A percentile compares a stretch with the other conserved stretches of the same genome.
phyloP scores from a whole-genome alignment of 305 asterid species.

The Solanum hybrid region DNA sequence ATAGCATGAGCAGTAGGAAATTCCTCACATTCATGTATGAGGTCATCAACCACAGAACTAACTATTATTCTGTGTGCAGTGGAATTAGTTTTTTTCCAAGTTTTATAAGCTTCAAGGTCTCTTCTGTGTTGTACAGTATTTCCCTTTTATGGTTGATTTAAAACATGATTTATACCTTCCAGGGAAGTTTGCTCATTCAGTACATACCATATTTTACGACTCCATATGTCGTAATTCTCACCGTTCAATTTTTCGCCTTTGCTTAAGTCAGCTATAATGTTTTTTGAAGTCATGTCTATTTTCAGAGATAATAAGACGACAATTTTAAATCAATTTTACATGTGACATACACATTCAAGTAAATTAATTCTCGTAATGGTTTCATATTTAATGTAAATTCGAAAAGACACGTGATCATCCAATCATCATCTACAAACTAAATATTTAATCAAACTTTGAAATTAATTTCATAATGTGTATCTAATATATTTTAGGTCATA shows the following conservation, averaged over 20 bases:
- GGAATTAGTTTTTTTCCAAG: background rate
- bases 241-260: too few species aligned
- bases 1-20: background rate
- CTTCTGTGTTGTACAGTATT: background rate
- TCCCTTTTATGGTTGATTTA: background rate
- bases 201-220: too few species aligned
- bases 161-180: background rate
- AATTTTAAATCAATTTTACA: background rate
- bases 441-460: too few species aligned
- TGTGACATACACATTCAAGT: background rate
- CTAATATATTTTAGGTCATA: background rate
- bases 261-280: too few species aligned
- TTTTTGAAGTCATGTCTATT: background rate
- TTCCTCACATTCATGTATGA: background rate
- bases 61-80: too few species aligned
- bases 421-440: background rate
- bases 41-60: background rate
- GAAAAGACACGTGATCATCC: background rate
- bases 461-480: background rate
- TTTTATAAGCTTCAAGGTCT: background rate
- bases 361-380: background rate
- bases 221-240: too few species aligned
- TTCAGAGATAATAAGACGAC: background rate
- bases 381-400: background rate
- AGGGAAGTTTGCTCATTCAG: too few species aligned